Percentiles rank a stretch among this genome's conserved stretches.
phyloP scores from a whole-genome alignment of 306 rosid species.

The Prosopis cineraria region DNA sequence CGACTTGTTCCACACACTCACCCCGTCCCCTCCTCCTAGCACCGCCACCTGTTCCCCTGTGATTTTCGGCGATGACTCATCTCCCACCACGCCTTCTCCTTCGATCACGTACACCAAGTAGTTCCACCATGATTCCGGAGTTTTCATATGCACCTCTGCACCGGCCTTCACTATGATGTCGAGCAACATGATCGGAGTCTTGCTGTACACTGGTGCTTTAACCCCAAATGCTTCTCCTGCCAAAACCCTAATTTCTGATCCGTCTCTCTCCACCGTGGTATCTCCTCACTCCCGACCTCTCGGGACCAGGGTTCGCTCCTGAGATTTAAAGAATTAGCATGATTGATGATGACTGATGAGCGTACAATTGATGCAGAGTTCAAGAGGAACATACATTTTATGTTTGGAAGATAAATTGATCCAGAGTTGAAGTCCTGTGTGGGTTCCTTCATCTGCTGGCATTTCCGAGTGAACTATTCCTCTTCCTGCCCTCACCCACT shows the following conservation, averaged over 20 bases:
- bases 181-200: constrained; percentile 57
- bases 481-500: constrained; percentile 84
- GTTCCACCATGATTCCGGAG: constrained; percentile 53
- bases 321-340: background rate
- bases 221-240: constrained; percentile 70
- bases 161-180: constrained; percentile 50
- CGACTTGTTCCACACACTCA: constrained; percentile 59
- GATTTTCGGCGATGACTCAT: constrained; percentile 12
- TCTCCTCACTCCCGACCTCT: constrained; percentile 49
- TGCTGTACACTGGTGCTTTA: constrained; percentile 46
- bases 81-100: constrained; percentile 62
- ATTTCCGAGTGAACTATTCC: constrained; percentile 78
- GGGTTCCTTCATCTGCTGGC: constrained; percentile 65
- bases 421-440: constrained; percentile 71
- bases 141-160: constrained; percentile 50
- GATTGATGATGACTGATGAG: no score
- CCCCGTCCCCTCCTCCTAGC: constrained; percentile 53
- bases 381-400: constrained; percentile 67
- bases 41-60: constrained; percentile 52
- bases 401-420: constrained; percentile 57
- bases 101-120: constrained; percentile 57
- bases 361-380: no score
- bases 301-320: constrained; percentile 69
- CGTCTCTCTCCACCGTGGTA: constrained; percentile 52
- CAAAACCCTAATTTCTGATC: constrained; percentile 57